Conservation (phyloP, 257 asterid species). For the Verbena officinalis region DNA sequence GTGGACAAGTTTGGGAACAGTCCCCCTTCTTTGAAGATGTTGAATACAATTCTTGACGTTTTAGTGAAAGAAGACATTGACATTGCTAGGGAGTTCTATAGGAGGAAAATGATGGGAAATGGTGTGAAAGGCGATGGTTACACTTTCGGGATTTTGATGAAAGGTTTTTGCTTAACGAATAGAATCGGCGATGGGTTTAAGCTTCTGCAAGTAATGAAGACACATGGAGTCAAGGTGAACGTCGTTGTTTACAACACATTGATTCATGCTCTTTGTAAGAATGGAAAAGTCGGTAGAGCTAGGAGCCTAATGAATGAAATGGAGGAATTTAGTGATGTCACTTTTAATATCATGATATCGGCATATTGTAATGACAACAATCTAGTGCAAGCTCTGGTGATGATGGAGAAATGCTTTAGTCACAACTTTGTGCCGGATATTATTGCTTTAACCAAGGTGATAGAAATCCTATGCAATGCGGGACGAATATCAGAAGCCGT, state of each 20-base stretch:
- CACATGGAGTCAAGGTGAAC: conserved; percentile 46
- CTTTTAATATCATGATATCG: conserved; percentile 74
- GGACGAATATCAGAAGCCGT: conserved; percentile 71
- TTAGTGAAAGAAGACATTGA: conserved; percentile 88
- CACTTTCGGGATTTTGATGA: conserved; percentile 88
- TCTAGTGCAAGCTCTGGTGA: conserved; percentile 74
- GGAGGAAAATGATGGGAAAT: conserved; percentile 74
- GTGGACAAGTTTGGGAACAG: conserved; percentile 56
- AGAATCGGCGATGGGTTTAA: conserved; percentile 87
- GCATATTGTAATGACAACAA: conserved; percentile 73
- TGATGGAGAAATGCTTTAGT: conserved; percentile 72
- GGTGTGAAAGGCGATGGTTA: conserved; percentile 79
- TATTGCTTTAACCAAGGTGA: conserved; percentile 65
- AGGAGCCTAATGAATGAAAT: conserved; percentile 79
- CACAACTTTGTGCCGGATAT: conserved; percentile 71
- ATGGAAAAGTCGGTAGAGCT: conserved; percentile 83
- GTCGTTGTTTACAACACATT: conserved; percentile 78
- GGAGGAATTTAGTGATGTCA: conserved; percentile 64
- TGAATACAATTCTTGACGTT: conserved; percentile 84
- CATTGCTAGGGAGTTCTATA: conserved; percentile 78
- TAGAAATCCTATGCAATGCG: conserved; percentile 53
- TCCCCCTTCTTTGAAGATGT: conserved; percentile 69
- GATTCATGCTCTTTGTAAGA: conserved; percentile 78
- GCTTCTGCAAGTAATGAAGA: conserved; percentile 77
- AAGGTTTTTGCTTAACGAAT: conserved; percentile 90